Conservation (phyloP, 768 basidiomycete genomes). For the Suillus weaverae region DNA sequence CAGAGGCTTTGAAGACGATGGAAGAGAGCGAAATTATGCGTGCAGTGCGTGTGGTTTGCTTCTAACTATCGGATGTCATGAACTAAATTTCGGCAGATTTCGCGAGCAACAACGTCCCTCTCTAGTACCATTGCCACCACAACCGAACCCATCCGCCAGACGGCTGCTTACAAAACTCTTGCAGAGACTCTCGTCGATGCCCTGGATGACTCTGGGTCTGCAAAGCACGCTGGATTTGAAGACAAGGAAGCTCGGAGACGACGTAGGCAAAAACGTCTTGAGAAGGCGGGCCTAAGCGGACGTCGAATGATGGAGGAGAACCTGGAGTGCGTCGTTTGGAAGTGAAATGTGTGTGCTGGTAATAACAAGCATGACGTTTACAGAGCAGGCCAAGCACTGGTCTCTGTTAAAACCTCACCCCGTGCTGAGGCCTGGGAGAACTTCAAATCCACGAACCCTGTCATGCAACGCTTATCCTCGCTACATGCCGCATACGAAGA, state of each 20-base stretch:
- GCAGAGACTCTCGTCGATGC: slow-evolving; percentile 90
- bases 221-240: slow-evolving; percentile 94
- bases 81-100: slow-evolving; percentile 52
- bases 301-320: slow-evolving; percentile 62
- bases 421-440: slow-evolving; percentile 79
- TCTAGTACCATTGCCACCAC: slow-evolving; percentile 84
- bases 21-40: slow-evolving; percentile 94
- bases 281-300: slow-evolving; percentile 72
- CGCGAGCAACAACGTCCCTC: slow-evolving; percentile 80
- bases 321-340: slow-evolving; percentile 63
- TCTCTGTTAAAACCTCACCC: slow-evolving; percentile 80
- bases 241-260: slow-evolving; percentile 88
- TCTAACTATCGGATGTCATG: background rate
- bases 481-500: slow-evolving; percentile 80
- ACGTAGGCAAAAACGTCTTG: slow-evolving; percentile 76
- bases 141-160: slow-evolving; percentile 97
- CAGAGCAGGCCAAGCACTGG: slow-evolving; percentile 85
- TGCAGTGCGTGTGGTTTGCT: slow-evolving; percentile 50
- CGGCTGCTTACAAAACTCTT: slow-evolving; percentile 89
- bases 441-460: slow-evolving; percentile 77
- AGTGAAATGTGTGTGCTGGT: slow-evolving; percentile 6
- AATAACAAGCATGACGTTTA: background rate
- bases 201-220: slow-evolving; percentile 89
- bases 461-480: slow-evolving; percentile 58
- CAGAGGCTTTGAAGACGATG: slow-evolving; percentile 88